These are phyloP conservation scores for Teratosphaeria viscida DNA, from an alignment of 2,329 filamentous ascomycete genomes.

Conservation along the genomic window DNA sequence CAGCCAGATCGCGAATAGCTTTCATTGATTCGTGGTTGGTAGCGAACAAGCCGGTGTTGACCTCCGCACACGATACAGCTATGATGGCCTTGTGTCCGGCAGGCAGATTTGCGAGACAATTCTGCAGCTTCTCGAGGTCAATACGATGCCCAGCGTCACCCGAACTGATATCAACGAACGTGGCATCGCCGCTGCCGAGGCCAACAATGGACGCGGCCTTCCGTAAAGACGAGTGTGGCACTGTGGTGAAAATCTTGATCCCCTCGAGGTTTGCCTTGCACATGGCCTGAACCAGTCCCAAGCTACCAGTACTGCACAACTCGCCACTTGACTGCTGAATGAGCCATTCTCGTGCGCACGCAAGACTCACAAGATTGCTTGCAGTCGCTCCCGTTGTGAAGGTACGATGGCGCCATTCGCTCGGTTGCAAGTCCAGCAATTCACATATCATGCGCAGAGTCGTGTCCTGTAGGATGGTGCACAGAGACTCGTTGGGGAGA, in stretches of 20 bases:
- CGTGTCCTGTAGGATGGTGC: conserved; percentile 64
- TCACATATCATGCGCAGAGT: conserved; percentile 60
- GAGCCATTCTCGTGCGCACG: conserved; percentile 60
- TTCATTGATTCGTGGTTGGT: conserved; percentile 50
- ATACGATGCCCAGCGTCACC: conserved; percentile 55
- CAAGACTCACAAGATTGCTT: conserved; percentile 55
- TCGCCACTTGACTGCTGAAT: conserved; percentile 29
- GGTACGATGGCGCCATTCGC: conserved; percentile 58
- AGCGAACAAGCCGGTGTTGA: conserved; percentile 80
- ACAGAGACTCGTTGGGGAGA: conserved; percentile 62
- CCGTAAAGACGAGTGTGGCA: conserved; percentile 70
- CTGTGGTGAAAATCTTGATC: conserved; percentile 69
- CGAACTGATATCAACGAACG: conserved; percentile 51
- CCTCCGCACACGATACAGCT: conserved; percentile 73
- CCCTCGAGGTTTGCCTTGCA: conserved; percentile 50
- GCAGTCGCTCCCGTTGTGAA: conserved; percentile 69
- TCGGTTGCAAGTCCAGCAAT: conserved; percentile 50
- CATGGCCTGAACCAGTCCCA: conserved; percentile 51
- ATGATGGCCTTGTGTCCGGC: conserved; percentile 56
- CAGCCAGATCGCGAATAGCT: conserved; percentile 57
- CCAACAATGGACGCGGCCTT: conserved; percentile 80
- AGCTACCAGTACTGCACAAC: background rate
- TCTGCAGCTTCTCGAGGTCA: conserved; percentile 56
- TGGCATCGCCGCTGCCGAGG: conserved; percentile 52
- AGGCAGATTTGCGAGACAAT: background rate